Evolutionary conservation across 306 rosid species (phyloP).

Genomic region (Cucurbita maxima): DNA sequence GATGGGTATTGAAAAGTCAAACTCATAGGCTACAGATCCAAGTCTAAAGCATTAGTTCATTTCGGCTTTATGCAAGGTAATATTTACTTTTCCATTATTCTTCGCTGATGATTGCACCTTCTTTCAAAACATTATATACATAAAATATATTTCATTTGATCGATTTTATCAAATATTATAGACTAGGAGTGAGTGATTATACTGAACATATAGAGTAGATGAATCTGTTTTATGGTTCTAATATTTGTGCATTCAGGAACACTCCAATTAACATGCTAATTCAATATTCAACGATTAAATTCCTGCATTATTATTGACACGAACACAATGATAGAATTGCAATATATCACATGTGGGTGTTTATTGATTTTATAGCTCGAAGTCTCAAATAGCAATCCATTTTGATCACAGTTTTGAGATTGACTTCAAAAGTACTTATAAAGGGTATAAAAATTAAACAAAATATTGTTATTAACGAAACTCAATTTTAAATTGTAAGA

Average conservation of each 20-base stretch:
- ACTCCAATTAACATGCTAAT: background rate
- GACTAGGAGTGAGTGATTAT: background rate
- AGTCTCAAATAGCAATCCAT: background rate
- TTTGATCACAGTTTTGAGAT: background rate
- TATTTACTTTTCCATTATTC: background rate
- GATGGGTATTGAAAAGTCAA: background rate
- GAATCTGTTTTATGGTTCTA: background rate
- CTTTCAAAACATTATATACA: background rate
- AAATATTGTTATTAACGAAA: background rate
- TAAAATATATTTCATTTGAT: background rate
- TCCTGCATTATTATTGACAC: background rate
- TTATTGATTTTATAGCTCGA: background rate
- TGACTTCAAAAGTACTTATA: background rate
- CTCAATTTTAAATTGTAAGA: background rate
- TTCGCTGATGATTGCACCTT: background rate
- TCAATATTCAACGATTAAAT: background rate
- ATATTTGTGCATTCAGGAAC: background rate
- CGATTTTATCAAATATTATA: background rate
- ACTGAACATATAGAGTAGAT: background rate
- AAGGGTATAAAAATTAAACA: background rate
- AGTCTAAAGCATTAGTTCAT: background rate
- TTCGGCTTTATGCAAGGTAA: background rate
- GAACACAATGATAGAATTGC: background rate
- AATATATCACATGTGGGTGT: background rate
- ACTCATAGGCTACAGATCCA: background rate